Evolutionary conservation across 169 alveolate species (phyloP).

Genomic region (Plasmodium sp.): DNA sequence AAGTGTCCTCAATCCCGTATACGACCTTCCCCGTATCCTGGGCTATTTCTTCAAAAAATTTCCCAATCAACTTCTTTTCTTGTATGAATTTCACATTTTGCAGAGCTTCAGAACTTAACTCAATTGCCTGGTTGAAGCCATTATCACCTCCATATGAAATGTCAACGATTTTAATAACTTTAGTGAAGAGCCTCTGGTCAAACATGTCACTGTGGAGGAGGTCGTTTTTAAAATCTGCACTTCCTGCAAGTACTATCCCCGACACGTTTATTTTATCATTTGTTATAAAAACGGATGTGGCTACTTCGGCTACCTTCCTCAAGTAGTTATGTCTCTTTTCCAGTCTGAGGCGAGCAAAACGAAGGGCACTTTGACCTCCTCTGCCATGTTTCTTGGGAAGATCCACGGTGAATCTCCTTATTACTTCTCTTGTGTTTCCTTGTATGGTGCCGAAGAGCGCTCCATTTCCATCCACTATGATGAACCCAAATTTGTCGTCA

Average conservation of each 20-base stretch:
- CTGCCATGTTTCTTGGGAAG: conserved; percentile 99
- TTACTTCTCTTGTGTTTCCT: conserved; percentile 93
- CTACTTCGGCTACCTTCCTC: conserved; percentile 98
- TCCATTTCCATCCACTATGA: conserved; percentile 98
- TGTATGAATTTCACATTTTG: conserved; percentile 92
- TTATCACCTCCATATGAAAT: conserved; percentile 99
- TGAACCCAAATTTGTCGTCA: conserved; percentile 98
- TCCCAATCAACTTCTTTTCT: conserved; percentile 92
- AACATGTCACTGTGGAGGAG: conserved; percentile 93
- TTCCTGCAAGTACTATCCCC: conserved; percentile 96
- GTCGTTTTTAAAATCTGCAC: conserved; percentile 99
- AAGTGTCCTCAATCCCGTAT: conserved; percentile 97
- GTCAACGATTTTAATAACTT: conserved; percentile 96
- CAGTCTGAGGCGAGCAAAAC: conserved; percentile 99
- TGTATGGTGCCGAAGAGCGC: conserved; percentile 97
- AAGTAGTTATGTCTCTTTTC: conserved; percentile 99
- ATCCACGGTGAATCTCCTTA: conserved; percentile 96
- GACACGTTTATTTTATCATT: conserved; percentile 94
- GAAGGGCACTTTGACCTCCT: conserved; percentile 99
- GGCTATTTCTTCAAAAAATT: conserved; percentile 98
- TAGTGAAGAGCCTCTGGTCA: conserved; percentile 95
- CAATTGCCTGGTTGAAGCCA: conserved; percentile 99
- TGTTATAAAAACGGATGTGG: conserved; percentile 96
- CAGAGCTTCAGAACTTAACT: conserved; percentile 95
- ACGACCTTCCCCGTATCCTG: conserved; percentile 98